Percentiles rank a stretch among this genome's conserved stretches.
Conservation (phyloP, 768 basidiomycete species). For the Mycena galopus region DNA sequence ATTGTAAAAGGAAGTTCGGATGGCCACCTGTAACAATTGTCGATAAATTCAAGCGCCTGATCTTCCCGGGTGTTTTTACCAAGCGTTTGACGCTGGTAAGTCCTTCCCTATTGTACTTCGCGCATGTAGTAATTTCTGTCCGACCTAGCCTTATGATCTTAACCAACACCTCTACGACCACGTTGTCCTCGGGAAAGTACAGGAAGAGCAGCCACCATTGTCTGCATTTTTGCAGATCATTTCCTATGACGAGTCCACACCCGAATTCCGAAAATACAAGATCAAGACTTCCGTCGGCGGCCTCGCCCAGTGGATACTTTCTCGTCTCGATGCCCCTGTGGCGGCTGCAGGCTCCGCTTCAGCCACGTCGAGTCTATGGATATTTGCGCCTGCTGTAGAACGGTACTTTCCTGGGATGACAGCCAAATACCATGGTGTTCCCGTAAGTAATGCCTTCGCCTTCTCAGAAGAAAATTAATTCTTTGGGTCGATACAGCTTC, state of each 20-base stretch:
- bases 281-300: background rate
- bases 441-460: too few relatives aligned
- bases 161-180: background rate
- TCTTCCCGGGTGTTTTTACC: background rate
- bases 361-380: background rate
- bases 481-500: too few relatives aligned
- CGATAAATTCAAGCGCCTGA: background rate
- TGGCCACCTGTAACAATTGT: constrained; percentile 8
- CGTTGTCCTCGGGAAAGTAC: background rate
- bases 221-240: background rate
- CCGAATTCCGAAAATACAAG: background rate
- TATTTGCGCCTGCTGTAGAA: background rate
- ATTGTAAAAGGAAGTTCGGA: constrained; percentile 26
- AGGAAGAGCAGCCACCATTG: background rate
- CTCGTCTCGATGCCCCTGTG: background rate
- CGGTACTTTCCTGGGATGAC: background rate
- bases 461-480: too few relatives aligned
- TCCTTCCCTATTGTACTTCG: background rate
- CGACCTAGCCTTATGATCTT: background rate
- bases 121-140: background rate
- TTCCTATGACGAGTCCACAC: background rate
- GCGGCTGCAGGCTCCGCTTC: background rate
- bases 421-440: too few relatives aligned
- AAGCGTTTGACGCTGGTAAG: background rate
- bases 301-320: background rate